Base-by-base conservation (phyloP, 352 stramenopile species). In the Pythium vanterpoolii region DNA sequence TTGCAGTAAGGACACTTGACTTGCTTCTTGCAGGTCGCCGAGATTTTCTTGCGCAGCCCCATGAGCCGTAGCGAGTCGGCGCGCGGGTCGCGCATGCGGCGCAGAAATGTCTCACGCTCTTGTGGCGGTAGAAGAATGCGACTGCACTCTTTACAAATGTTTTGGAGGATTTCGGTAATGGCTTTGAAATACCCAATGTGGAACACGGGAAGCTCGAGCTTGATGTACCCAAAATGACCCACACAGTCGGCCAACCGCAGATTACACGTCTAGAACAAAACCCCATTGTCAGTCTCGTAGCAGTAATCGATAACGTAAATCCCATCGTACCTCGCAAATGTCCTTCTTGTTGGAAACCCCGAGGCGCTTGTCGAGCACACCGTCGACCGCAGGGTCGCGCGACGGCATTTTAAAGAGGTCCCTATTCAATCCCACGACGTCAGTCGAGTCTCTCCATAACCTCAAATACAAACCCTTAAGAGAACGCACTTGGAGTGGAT, bases 181-280 rank as follows among this genome's bases (percentile, higher is more conserved):
- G 98, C 94, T 62, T 99, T 99, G 69, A 99, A 97, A 73, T 98
- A 99, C 5, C 98, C 98, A 74, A 99, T 99, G 79, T 99, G 97
- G 73, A 99, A 99, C 55, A 99, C 97, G 0, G 98, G 98, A 31
- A 99, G 86, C 64, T 96, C 92, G 31, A 99, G 74, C 52, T 97
- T 88, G 70, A 99, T 98, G 81, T 99, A 98, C 19, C 97, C 98
- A 81, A 98, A 99, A 72, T 99, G 97, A 16, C 98, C 98, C 6
- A 98, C 94, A 69, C 97, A 99, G 70, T 99, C 97, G 11, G 90
- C 77, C 27, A 99, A 71, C 52, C 98, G 98, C 42, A 97, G 56
- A 54, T 92, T 73, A 50, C 86, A 95, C 18, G 86, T 95, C 42
- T 79, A 47, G n/a, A n/a, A n/a, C 49, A 5, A 50, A 21, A n/a